phyloP scores from a whole-genome alignment of 2,329 filamentous ascomycete genomes.

The Raffaelea deltoideospora region DNA sequence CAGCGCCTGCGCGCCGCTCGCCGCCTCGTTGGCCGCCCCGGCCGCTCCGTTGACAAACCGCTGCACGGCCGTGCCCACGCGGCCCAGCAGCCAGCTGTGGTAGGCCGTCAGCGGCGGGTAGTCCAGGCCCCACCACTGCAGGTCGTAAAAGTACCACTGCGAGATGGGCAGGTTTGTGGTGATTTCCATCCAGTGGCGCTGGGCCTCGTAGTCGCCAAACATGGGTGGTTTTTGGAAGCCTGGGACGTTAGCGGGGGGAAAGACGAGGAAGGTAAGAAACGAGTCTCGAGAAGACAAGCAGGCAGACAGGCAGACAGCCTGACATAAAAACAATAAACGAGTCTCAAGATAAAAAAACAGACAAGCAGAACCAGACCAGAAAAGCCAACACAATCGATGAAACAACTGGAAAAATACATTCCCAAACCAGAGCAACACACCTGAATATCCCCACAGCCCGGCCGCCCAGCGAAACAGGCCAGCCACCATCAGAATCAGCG shows the following conservation, averaged over 20 bases:
- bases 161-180: constrained; percentile 78
- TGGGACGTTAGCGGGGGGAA: constrained; percentile 16
- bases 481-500: constrained; percentile 75
- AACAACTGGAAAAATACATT: neutral
- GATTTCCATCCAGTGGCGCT: constrained; percentile 97
- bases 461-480: constrained; percentile 89
- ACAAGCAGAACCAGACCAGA: no score
- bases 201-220: constrained; percentile 95
- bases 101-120: constrained; percentile 97
- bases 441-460: constrained; percentile 89
- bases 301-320: no score
- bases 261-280: neutral
- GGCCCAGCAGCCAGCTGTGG: constrained; percentile 90
- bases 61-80: no score
- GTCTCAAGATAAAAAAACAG: no score
- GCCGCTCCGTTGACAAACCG: no score
- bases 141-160: constrained; percentile 95
- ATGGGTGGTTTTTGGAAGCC: constrained; percentile 73
- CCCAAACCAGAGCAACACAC: no score
- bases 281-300: no score
- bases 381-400: no score
- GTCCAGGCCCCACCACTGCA: constrained; percentile 95
- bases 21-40: constrained; percentile 60
- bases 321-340: no score
- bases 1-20: no score